Conservation (phyloP, 176 grass and related monocot genomes). For the Oryza punctata region DNA sequence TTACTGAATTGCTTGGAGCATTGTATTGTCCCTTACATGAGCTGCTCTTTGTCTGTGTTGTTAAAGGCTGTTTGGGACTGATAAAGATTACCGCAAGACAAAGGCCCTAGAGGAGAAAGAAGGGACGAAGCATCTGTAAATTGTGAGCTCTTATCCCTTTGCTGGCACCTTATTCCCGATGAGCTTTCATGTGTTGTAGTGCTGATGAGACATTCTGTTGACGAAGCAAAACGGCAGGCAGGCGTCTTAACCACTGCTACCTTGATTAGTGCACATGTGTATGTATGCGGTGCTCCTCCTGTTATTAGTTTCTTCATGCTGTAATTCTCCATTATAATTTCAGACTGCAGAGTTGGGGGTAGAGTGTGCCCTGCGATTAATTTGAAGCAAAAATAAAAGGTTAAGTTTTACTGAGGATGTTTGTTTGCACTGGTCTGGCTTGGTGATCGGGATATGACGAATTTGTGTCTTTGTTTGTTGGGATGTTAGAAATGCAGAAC, state of each 20-base stretch:
- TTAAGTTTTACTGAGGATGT: neutral
- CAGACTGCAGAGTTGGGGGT: neutral
- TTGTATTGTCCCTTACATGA: neutral
- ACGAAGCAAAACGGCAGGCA: neutral
- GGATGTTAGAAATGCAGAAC: neutral
- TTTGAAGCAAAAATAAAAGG: neutral
- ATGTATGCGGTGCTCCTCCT: neutral
- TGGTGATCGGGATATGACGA: neutral
- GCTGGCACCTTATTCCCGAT: neutral
- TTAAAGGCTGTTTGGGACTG: constrained; percentile 53
- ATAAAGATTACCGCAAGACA: constrained; percentile 52
- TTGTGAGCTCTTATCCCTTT: constrained; percentile 19
- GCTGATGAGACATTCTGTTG: neutral
- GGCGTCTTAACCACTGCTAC: neutral
- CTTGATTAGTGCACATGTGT: neutral
- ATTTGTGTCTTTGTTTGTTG: neutral
- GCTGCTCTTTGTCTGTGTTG: neutral
- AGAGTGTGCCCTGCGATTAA: neutral
- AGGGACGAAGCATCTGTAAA: constrained; percentile 46
- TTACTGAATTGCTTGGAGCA: neutral
- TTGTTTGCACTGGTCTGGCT: neutral
- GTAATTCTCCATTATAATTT: neutral
- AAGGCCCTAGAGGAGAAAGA: constrained; percentile 50
- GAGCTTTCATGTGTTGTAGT: neutral
- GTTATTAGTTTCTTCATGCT: neutral